phyloP scores from a whole-genome alignment of 2,329 filamentous ascomycete species.

The Sclerotinia trifoliorum region DNA sequence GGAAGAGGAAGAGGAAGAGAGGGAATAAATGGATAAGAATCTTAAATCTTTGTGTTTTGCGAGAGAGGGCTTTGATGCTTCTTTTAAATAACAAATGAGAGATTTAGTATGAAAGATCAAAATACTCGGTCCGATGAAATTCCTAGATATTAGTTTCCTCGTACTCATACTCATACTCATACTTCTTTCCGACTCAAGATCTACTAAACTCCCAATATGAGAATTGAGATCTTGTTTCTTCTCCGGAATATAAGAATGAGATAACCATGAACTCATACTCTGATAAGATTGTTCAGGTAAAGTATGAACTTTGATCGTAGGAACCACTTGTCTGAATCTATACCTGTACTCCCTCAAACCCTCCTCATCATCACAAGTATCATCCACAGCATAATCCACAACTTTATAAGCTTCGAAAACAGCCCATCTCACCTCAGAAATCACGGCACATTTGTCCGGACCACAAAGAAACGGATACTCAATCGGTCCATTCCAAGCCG shows the following conservation, averaged over 20 bases:
- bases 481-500: not conserved
- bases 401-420: not conserved
- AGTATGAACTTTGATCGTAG: not conserved
- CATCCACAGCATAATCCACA: too few relatives aligned
- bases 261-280: not conserved
- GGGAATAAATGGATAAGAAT: not conserved
- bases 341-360: too few relatives aligned
- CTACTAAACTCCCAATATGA: not conserved
- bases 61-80: not conserved
- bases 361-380: too few relatives aligned
- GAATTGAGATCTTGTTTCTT: too few relatives aligned
- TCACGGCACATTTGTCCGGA: not conserved
- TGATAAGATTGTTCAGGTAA: not conserved
- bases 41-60: not conserved
- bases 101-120: not conserved
- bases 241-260: not conserved
- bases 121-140: not conserved
- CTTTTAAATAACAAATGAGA: not conserved
- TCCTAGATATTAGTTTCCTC: not conserved
- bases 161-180: too few relatives aligned
- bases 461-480: constrained; percentile 4
- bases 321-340: not conserved
- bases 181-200: not conserved
- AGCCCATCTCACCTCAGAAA: not conserved
- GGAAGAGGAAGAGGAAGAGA: not conserved